Evolutionary conservation across 352 stramenopile species (phyloP), one percentile per base, ranked within the genome.

Genomic region (Phytophthora quininea): DNA sequence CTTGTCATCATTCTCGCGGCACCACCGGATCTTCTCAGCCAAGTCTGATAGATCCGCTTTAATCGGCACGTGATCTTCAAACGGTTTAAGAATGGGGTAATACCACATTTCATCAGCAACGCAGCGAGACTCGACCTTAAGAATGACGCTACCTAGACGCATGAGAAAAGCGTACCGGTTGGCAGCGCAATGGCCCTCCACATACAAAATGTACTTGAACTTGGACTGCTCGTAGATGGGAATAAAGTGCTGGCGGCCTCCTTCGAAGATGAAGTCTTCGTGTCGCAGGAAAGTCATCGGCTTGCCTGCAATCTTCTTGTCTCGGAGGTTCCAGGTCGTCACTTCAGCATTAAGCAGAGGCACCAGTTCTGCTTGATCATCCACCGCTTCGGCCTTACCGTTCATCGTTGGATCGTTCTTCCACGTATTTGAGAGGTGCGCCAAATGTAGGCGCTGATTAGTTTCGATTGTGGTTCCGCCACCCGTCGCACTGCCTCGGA

Each of bases 81-180:
- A 99, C 11, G 97, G 97, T 73, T 90, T 77, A 30, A 99, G 82
- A 24, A 99, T 76, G 35, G 97, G 96, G 60, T 98, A 99, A 75
- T 99, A 96, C 88, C 88, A 99, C 91, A 99, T 99, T 62, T 97
- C 90, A 72, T 99, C 97, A 7, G 97, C 98, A 53, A 99, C 97
- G 71, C 90, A 98, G 3, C 77, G 83, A 46, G 90, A 98, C 46
- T 88, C 79, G 9, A 92, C 94, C 79, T 99, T 99, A 9, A 99
- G 79, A 72, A 99, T 99, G 24, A 99, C 98, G 52, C 90, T 97
- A 7, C 97, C 97, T 6, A 99, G 76, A 3, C 96, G 94, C 97
- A 99, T 99, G 74, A 99, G 93, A 77, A 99, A 99, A 14, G 92
- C 96, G 79, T 99, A 99, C 58, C 97, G 95, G 84, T 98, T 99